Percentiles rank a stretch among this genome's conserved stretches.
These are phyloP conservation scores for Beauveria australis DNA, from an alignment of 2,329 filamentous ascomycete species.

Conservation along the genomic window DNA sequence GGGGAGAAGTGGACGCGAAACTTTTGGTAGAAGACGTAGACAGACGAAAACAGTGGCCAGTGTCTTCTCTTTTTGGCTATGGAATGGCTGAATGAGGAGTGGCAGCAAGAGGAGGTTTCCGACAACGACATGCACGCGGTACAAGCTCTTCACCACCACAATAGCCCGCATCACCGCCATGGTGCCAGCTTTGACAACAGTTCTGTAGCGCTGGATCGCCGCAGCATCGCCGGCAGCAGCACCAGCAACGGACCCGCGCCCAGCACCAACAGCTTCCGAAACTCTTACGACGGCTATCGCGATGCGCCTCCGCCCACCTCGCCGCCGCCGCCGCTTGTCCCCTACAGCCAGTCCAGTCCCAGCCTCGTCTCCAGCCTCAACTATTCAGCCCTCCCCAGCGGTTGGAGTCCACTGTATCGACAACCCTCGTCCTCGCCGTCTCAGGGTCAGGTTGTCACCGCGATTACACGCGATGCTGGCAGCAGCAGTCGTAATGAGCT, in stretches of 20 bases:
- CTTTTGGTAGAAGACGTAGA: neutral
- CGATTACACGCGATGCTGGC: neutral
- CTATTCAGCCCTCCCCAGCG: constrained; percentile 4
- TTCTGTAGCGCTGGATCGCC: constrained; percentile 9
- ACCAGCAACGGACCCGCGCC: constrained; percentile 1
- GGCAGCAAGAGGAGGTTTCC: constrained; percentile 9
- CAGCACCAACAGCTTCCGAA: constrained; percentile 4
- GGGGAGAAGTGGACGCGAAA: neutral
- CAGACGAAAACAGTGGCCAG: neutral
- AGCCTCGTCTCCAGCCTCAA: constrained; percentile 10
- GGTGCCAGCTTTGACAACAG: neutral
- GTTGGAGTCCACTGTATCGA: constrained; percentile 9
- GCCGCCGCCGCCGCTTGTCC: neutral
- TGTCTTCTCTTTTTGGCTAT: constrained; percentile 3
- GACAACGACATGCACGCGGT: constrained; percentile 11
- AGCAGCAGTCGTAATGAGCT: constrained; percentile 32
- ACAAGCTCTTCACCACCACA: neutral
- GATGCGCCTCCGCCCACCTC: neutral
- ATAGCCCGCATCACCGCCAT: neutral
- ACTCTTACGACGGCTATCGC: constrained; percentile 1
- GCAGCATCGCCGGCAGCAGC: constrained; percentile 5
- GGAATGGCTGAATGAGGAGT: constrained; percentile 10
- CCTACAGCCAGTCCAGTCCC: constrained; percentile 10
- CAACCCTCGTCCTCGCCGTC: neutral
- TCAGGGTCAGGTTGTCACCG: neutral